phyloP scores from a whole-genome alignment of 2,329 filamentous ascomycete species.

The Pseudogymnoascus sp. region DNA sequence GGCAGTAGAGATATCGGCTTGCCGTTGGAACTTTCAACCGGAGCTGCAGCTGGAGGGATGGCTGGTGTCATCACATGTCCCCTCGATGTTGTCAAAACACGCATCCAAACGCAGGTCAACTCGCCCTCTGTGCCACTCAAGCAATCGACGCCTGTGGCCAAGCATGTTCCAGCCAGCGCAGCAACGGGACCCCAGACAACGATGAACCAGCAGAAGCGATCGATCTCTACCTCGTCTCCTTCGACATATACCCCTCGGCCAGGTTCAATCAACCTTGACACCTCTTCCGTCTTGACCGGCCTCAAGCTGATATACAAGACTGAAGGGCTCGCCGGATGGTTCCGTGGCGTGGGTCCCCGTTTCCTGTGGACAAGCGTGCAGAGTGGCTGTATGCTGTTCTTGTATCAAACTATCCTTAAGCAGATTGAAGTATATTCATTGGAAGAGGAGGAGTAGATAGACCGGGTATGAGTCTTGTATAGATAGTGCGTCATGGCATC shows the following conservation, averaged over 20 bases:
- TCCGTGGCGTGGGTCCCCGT: slow-evolving; percentile 85
- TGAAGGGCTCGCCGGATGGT: slow-evolving; percentile 84
- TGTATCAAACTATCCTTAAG: slow-evolving; percentile 82
- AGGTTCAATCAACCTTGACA: slow-evolving; percentile 72
- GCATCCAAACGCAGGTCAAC: slow-evolving; percentile 85
- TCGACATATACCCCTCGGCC: slow-evolving; percentile 74
- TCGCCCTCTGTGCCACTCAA: slow-evolving; percentile 24
- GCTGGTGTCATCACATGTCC: slow-evolving; percentile 93
- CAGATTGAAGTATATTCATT: slow-evolving; percentile 51
- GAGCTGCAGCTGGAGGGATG: slow-evolving; percentile 80
- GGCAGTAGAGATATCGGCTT: slow-evolving; percentile 78
- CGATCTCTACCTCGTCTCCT: slow-evolving; percentile 83
- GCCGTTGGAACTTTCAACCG: slow-evolving; percentile 77
- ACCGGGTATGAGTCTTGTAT: background rate
- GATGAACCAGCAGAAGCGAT: slow-evolving; percentile 49
- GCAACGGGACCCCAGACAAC: slow-evolving; percentile 24
- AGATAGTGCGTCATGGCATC: background rate
- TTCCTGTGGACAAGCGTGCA: slow-evolving; percentile 97
- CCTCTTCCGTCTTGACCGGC: slow-evolving; percentile 79
- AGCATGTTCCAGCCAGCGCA: slow-evolving; percentile 19
- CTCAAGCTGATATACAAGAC: slow-evolving; percentile 80
- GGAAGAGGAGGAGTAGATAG: slow-evolving; percentile 7
- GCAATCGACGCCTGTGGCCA: slow-evolving; percentile 19
- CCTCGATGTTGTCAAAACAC: slow-evolving; percentile 93
- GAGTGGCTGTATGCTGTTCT: slow-evolving; percentile 89